Conservation (phyloP, 768 basidiomycete genomes). For the Macrolepiota albuminosa region DNA sequence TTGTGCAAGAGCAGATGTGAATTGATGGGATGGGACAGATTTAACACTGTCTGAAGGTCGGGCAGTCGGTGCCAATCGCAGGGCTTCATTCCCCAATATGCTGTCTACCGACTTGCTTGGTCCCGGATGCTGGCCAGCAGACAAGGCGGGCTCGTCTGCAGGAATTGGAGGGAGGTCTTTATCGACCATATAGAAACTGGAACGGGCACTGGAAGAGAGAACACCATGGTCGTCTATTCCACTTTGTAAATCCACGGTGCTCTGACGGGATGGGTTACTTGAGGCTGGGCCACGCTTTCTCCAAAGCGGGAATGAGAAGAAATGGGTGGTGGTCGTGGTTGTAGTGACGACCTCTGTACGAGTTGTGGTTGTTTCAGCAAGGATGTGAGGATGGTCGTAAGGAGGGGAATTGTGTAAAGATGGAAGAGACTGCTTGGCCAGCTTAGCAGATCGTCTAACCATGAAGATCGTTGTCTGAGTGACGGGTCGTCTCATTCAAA, state of each 20-base stretch:
- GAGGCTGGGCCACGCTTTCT: conserved; percentile 42
- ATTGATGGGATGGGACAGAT: conserved; percentile 16
- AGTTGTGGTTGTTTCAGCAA: conserved; percentile 45
- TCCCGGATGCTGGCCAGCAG: neutral
- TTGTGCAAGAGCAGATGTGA: conserved; percentile 44
- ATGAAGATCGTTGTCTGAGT: conserved; percentile 13
- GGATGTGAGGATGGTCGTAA: conserved; percentile 31
- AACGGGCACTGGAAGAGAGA: conserved; percentile 14
- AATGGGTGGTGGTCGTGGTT: conserved; percentile 50
- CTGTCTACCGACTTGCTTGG: neutral
- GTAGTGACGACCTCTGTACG: conserved; percentile 42
- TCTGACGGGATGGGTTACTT: conserved; percentile 24
- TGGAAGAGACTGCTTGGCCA: conserved; percentile 8
- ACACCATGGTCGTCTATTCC: conserved; percentile 21
- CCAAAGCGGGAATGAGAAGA: conserved; percentile 67
- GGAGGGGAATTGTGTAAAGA: conserved; percentile 23
- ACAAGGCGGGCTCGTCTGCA: conserved; percentile 18
- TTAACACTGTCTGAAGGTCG: conserved; percentile 1
- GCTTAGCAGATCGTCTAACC: conserved; percentile 20
- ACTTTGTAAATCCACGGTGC: conserved; percentile 15
- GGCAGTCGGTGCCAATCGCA: neutral
- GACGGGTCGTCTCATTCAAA: neutral
- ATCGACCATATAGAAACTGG: conserved; percentile 25
- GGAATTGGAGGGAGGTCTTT: conserved; percentile 53
- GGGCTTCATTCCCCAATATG: neutral